These are phyloP conservation scores for Asterochloris erici DNA, from an alignment of 139 green algal genomes.

Conservation along the genomic window DNA sequence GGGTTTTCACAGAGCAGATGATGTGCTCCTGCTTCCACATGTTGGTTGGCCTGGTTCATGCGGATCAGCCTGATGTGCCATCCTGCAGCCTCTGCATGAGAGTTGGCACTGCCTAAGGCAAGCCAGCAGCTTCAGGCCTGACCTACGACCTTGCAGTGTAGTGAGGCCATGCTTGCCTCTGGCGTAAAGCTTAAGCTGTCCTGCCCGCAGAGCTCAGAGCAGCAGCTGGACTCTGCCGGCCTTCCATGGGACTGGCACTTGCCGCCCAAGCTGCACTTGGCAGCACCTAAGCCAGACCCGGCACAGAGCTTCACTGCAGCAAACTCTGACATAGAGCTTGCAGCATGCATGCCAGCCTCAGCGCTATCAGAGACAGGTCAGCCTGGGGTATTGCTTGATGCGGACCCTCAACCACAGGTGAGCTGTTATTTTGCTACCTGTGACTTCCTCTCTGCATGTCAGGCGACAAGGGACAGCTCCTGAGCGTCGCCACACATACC, in stretches of 20 bases:
- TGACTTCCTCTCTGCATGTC: too few species aligned
- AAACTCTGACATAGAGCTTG: too few species aligned
- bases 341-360: too few species aligned
- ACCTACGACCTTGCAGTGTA: not conserved
- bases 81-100: not conserved
- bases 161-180: not conserved
- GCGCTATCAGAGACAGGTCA: too few species aligned
- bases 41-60: not conserved
- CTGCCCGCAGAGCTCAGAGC: not conserved
- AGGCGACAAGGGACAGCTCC: too few species aligned
- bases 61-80: not conserved
- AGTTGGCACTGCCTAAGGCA: not conserved
- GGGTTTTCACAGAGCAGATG: not conserved
- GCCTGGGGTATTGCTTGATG: too few species aligned
- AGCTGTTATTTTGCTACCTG: too few species aligned
- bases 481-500: too few species aligned
- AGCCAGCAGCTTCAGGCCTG: not conserved
- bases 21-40: not conserved
- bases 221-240: not conserved
- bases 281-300: too few species aligned
- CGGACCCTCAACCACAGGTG: too few species aligned
- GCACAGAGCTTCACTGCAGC: too few species aligned
- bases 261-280: not conserved
- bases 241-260: slow-evolving; percentile 5
- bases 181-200: not conserved